Conservation (phyloP, 2,329 filamentous ascomycete genomes). For the Apiospora arundinis region DNA sequence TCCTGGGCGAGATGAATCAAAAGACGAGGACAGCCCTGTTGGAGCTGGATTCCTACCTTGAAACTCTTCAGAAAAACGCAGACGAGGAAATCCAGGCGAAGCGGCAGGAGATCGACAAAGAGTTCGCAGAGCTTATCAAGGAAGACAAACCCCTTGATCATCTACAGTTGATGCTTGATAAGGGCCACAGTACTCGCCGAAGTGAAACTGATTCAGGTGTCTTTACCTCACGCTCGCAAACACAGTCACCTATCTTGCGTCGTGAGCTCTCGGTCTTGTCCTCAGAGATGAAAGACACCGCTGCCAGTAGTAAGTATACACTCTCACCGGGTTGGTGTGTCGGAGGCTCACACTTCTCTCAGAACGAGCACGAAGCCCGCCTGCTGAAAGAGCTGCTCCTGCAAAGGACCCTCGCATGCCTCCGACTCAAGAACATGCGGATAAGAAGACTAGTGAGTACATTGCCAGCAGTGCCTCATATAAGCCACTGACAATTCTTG, state of each 20-base stretch:
- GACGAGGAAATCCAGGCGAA: background rate
- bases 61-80: background rate
- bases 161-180: background rate
- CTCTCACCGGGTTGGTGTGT: background rate
- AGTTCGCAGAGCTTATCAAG: background rate
- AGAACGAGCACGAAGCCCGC: background rate
- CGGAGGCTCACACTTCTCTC: background rate
- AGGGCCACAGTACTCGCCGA: background rate
- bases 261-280: background rate
- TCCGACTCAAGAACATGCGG: background rate
- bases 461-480: background rate
- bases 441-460: background rate
- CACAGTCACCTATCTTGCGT: background rate
- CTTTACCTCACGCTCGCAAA: background rate
- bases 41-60: background rate
- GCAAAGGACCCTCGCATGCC: background rate
- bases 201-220: background rate
- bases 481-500: background rate
- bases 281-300: background rate
- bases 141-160: background rate
- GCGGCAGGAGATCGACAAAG: background rate
- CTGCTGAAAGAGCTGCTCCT: background rate
- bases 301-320: background rate
- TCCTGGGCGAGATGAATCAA: background rate
- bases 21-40: background rate